phyloP scores from a whole-genome alignment of 1,139 yeast species.

The Nakaseomyces glabratus region DNA sequence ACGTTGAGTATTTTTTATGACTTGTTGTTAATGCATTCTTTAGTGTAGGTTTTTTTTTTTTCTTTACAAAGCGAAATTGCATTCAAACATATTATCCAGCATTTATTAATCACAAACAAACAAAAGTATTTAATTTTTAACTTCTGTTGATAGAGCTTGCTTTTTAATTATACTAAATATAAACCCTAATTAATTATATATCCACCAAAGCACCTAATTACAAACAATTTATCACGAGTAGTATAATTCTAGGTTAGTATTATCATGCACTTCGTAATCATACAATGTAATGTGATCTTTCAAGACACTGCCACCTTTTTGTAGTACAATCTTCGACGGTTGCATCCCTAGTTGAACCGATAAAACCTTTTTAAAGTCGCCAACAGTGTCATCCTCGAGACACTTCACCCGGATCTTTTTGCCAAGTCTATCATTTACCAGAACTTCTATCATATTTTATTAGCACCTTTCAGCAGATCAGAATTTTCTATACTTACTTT shows the following conservation, averaged over 20 bases:
- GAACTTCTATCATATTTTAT: slow-evolving; percentile 47
- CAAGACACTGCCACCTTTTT: slow-evolving; percentile 70
- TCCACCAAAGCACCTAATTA: neutral
- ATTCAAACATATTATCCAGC: neutral
- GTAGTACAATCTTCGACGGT: slow-evolving; percentile 53
- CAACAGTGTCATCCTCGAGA: slow-evolving; percentile 76
- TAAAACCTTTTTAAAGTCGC: slow-evolving; percentile 79
- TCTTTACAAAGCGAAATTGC: neutral
- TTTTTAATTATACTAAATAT: neutral
- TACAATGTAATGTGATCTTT: slow-evolving; percentile 86
- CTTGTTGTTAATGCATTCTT: too few relatives aligned
- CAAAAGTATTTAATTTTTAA: too few relatives aligned
- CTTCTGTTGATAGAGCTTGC: too few relatives aligned
- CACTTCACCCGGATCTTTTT: slow-evolving; percentile 83
- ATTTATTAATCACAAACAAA: too few relatives aligned
- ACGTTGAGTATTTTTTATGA: slow-evolving; percentile 68
- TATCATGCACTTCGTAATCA: slow-evolving; percentile 90
- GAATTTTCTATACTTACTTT: too few relatives aligned
- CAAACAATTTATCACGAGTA: slow-evolving; percentile 38
- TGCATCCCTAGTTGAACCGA: slow-evolving; percentile 61
- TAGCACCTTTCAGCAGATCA: too few relatives aligned
- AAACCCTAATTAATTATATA: neutral
- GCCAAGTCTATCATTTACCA: slow-evolving; percentile 55
- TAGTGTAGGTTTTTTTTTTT: too few relatives aligned
- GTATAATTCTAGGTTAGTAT: slow-evolving; percentile 77